phyloP scores from a whole-genome alignment of 257 asterid species.

The Echites panduratus region DNA sequence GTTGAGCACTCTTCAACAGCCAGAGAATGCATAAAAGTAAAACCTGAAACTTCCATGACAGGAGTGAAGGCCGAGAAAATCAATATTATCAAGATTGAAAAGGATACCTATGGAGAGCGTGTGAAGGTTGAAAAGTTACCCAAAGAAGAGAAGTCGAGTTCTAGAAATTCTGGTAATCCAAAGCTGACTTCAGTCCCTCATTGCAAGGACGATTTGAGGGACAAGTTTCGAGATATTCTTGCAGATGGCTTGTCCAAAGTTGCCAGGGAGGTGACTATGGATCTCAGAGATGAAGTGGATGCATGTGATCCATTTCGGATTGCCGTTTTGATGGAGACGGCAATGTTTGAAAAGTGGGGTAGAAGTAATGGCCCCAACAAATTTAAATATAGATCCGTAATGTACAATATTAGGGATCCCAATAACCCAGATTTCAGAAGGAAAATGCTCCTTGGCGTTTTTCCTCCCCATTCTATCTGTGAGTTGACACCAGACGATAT shows the following conservation, averaged over 20 bases:
- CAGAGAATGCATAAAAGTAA: constrained; percentile 22
- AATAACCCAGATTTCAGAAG: constrained; percentile 62
- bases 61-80: constrained; percentile 27
- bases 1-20: constrained; percentile 12
- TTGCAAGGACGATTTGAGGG: constrained; percentile 39
- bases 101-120: constrained; percentile 22
- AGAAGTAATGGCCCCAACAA: constrained; percentile 36
- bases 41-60: constrained; percentile 34
- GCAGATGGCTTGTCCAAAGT: constrained; percentile 44
- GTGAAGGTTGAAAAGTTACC: constrained; percentile 31
- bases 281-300: constrained; percentile 34
- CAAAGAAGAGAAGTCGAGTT: constrained; percentile 42
- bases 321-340: constrained; percentile 37
- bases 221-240: constrained; percentile 38
- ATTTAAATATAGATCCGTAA: constrained; percentile 37
- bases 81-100: constrained; percentile 19
- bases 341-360: constrained; percentile 45
- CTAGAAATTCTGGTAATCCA: constrained; percentile 20
- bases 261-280: constrained; percentile 26
- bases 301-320: constrained; percentile 64
- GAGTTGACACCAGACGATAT: constrained; percentile 69
- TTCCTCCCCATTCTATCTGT: constrained; percentile 37
- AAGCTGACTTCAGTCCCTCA: constrained; percentile 30
- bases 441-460: constrained; percentile 60
- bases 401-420: constrained; percentile 46